phyloP scores from a whole-genome alignment of 768 basidiomycete species.

The Tylopilus balloui region DNA sequence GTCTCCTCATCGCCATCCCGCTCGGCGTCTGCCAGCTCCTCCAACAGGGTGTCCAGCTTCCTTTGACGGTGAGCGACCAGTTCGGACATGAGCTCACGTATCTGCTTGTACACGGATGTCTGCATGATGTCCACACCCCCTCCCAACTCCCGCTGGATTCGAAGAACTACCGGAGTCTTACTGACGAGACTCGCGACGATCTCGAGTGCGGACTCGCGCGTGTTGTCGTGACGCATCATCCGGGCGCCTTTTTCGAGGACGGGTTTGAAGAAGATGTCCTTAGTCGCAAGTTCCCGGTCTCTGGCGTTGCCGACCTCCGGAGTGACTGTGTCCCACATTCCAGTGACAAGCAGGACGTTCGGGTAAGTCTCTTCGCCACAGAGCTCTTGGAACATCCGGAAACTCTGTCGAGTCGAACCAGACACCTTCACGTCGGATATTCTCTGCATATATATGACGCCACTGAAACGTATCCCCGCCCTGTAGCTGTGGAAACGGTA shows the following conservation, averaged over 20 bases:
- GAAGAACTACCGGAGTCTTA: slow-evolving; percentile 37
- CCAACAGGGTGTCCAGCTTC: slow-evolving; percentile 42
- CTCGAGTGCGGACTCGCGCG: slow-evolving; percentile 39
- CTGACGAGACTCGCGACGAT: slow-evolving; percentile 41
- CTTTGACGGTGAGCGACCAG: slow-evolving; percentile 40
- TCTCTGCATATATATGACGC: slow-evolving; percentile 50
- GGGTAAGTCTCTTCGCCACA: slow-evolving; percentile 45
- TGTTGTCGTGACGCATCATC: slow-evolving; percentile 42
- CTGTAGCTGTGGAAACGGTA: slow-evolving; percentile 16
- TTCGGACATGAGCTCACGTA: slow-evolving; percentile 45
- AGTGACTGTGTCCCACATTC: slow-evolving; percentile 45
- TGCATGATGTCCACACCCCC: slow-evolving; percentile 43
- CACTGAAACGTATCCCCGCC: slow-evolving; percentile 33
- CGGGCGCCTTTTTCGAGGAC: slow-evolving; percentile 43
- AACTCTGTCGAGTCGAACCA: slow-evolving; percentile 43
- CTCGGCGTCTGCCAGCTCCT: slow-evolving; percentile 45
- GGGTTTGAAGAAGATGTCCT: slow-evolving; percentile 48
- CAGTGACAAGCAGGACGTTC: slow-evolving; percentile 49
- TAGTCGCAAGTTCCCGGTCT: slow-evolving; percentile 39
- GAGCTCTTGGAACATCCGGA: slow-evolving; percentile 47
- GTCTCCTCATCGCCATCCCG: slow-evolving; percentile 42
- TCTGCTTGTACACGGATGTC: slow-evolving; percentile 50
- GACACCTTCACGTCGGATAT: slow-evolving; percentile 48
- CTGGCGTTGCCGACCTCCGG: slow-evolving; percentile 33
- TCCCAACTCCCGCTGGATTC: slow-evolving; percentile 53